Conservation (phyloP, 2,329 filamentous ascomycete genomes). For the Phialocephala sp. region DNA sequence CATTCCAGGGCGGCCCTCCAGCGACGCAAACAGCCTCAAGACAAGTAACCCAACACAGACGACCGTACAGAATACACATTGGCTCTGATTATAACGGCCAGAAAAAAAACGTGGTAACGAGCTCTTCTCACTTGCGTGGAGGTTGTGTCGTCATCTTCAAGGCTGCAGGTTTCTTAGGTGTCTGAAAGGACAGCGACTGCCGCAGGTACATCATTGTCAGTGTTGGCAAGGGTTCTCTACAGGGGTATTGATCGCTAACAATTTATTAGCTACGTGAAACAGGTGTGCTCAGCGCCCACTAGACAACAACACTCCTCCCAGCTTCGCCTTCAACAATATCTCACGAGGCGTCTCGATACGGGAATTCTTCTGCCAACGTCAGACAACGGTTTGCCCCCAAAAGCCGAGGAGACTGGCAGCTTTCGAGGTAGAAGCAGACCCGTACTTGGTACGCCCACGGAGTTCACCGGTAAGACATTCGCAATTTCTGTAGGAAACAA, state of each 20-base stretch:
- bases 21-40: background rate
- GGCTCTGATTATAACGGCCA: background rate
- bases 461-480: constrained; percentile 26
- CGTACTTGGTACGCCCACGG: constrained; percentile 10
- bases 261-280: constrained; percentile 29
- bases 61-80: background rate
- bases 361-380: background rate
- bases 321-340: background rate
- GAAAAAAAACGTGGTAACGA: background rate
- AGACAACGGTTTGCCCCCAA: background rate
- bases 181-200: constrained; percentile 3
- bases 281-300: constrained; percentile 17
- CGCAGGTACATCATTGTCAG: constrained; percentile 20
- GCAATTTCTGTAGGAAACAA: constrained; percentile 2
- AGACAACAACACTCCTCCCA: constrained; percentile 2
- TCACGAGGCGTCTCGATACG: background rate
- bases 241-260: constrained; percentile 31
- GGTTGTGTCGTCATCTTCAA: constrained; percentile 10
- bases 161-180: background rate
- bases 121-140: background rate
- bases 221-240: constrained; percentile 21
- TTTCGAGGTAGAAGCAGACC: background rate
- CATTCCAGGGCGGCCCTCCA: constrained; percentile 3
- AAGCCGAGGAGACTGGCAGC: constrained; percentile 8
- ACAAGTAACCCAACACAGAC: background rate